Conservation (phyloP, 2,329 filamentous ascomycete genomes). For the Nemania sp. region DNA sequence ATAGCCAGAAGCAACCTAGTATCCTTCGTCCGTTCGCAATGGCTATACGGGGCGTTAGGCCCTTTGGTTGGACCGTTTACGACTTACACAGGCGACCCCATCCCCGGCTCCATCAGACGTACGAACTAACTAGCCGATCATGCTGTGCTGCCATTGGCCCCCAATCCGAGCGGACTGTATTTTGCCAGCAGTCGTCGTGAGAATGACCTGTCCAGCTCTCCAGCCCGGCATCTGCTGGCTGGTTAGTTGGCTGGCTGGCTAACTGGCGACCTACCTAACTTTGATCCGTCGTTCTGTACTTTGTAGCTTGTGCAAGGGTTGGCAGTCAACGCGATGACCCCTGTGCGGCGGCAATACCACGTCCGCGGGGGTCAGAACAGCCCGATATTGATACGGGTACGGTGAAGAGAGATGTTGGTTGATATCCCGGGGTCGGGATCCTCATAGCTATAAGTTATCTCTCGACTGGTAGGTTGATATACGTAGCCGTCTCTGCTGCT, state of each 20-base stretch:
- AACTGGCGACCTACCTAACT: not conserved
- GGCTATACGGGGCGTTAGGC: constrained; percentile 16
- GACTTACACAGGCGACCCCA: constrained; percentile 34
- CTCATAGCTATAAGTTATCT: constrained; percentile 20
- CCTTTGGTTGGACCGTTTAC: constrained; percentile 49
- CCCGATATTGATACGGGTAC: constrained; percentile 12
- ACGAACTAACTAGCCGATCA: constrained; percentile 28
- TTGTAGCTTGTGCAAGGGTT: constrained; percentile 19
- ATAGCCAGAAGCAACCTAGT: constrained; percentile 3
- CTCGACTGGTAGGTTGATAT: constrained; percentile 27
- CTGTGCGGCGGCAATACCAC: constrained; percentile 22
- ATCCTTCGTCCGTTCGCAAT: constrained; percentile 11
- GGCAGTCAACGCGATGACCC: constrained; percentile 13
- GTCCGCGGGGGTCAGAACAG: constrained; percentile 11
- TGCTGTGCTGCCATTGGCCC: constrained; percentile 27
- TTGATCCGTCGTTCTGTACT: too few relatives aligned
- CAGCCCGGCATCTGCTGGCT: not conserved
- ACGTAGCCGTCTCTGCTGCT: constrained; percentile 15
- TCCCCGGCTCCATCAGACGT: constrained; percentile 28
- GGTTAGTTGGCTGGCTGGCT: constrained; percentile 9
- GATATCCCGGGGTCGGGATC: constrained; percentile 13
- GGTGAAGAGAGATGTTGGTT: constrained; percentile 15
- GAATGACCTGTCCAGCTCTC: not conserved
- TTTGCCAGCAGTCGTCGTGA: too few relatives aligned
- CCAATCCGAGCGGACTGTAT: constrained; percentile 10